Conservation (phyloP, 257 asterid species). For the Lithospermum erythrorhizon region DNA sequence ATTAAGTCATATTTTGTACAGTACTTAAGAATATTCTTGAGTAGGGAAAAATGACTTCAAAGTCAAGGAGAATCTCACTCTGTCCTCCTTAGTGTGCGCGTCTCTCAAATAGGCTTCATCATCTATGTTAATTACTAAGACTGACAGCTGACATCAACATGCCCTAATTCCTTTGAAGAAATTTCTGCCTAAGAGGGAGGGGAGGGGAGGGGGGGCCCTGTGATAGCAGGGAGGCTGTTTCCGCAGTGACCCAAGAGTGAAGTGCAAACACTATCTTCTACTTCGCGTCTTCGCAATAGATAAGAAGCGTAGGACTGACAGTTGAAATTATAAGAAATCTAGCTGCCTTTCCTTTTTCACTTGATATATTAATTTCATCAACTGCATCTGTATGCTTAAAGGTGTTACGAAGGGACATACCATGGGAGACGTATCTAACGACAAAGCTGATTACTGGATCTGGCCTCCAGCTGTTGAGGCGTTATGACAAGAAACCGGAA, state of each 20-base stretch:
- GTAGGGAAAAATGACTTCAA: too few species aligned
- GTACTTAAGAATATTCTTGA: too few species aligned
- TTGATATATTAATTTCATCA: not conserved
- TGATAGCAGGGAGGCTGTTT: too few species aligned
- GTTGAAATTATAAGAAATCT: not conserved
- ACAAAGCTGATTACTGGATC: conserved; percentile 80
- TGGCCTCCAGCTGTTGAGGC: conserved; percentile 76
- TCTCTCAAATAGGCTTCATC: not conserved
- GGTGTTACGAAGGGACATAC: conserved; percentile 85
- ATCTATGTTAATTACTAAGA: not conserved
- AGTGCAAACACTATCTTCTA: too few species aligned
- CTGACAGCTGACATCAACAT: too few species aligned
- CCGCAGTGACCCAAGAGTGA: too few species aligned
- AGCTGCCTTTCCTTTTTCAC: not conserved
- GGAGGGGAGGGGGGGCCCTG: too few species aligned
- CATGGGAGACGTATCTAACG: conserved; percentile 91
- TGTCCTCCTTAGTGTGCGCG: too few species aligned
- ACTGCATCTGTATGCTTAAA: conserved; percentile 4
- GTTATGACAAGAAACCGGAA: conserved; percentile 79
- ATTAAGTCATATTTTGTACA: not conserved
- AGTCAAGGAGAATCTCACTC: not conserved
- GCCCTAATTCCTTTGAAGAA: too few species aligned
- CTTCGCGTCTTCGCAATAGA: too few species aligned
- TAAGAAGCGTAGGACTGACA: not conserved
- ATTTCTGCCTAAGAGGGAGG: too few species aligned